phyloP scores from a whole-genome alignment of 345 rosid genomes.

The Gossypium longicalyx region DNA sequence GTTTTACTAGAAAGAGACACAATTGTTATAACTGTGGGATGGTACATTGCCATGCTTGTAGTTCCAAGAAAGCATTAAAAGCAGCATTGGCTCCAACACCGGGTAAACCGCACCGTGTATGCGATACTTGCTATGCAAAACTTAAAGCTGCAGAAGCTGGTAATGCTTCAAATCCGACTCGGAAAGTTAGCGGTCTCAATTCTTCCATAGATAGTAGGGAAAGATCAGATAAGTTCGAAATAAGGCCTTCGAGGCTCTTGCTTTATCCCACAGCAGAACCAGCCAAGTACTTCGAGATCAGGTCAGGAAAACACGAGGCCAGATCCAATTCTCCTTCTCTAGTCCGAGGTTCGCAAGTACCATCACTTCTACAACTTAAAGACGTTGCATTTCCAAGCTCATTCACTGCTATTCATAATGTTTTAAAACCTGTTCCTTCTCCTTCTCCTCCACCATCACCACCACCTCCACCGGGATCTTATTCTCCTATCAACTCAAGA shows the following conservation, averaged over 20 bases:
- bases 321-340: constrained; percentile 48
- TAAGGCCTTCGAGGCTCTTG: constrained; percentile 51
- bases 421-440: constrained; percentile 42
- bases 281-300: constrained; percentile 63
- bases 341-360: constrained; percentile 71
- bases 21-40: constrained; percentile 89
- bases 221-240: constrained; percentile 38
- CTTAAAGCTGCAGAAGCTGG: constrained; percentile 75
- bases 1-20: constrained; percentile 93
- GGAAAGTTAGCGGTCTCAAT: constrained; percentile 39
- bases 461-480: not conserved
- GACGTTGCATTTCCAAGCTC: constrained; percentile 77
- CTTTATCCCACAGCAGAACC: constrained; percentile 64
- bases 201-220: constrained; percentile 49
- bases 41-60: constrained; percentile 94
- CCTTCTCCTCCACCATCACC: constrained; percentile 20
- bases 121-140: constrained; percentile 82
- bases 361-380: constrained; percentile 55
- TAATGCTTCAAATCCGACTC: constrained; percentile 26
- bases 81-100: constrained; percentile 99
- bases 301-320: constrained; percentile 47
- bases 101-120: constrained; percentile 93
- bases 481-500: constrained; percentile 42
- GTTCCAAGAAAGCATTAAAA: constrained; percentile 87
- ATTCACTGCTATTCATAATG: constrained; percentile 56